Evolutionary conservation across 768 basidiomycete genomes (phyloP).

Genomic region (Lyophyllum shimeji): DNA sequence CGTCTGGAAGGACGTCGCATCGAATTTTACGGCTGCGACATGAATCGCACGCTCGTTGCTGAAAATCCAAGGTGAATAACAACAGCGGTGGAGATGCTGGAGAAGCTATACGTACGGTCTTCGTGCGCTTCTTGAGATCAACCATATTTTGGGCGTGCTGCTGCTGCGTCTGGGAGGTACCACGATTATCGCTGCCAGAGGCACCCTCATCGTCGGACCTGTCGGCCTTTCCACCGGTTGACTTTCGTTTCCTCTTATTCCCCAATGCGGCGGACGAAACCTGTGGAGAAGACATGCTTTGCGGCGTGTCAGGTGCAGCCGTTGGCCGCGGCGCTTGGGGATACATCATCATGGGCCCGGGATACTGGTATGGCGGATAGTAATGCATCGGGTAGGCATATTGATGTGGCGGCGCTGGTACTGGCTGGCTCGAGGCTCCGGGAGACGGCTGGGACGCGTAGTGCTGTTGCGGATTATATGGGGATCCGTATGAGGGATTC

Average conservation of each 20-base stretch:
- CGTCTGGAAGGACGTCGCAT: constrained; percentile 84
- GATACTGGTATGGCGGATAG: constrained; percentile 67
- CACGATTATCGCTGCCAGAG: constrained; percentile 43
- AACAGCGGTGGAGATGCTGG: not conserved
- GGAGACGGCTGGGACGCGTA: constrained; percentile 29
- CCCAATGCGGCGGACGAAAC: constrained; percentile 34
- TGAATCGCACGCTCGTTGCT: constrained; percentile 85
- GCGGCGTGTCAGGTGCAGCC: constrained; percentile 34
- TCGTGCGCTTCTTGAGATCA: constrained; percentile 85
- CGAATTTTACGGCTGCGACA: constrained; percentile 91
- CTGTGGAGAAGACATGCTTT: constrained; percentile 30
- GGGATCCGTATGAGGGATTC: constrained; percentile 68
- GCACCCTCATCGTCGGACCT: constrained; percentile 60
- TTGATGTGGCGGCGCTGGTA: constrained; percentile 47
- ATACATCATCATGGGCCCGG: constrained; percentile 74
- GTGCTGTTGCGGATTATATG: constrained; percentile 33
- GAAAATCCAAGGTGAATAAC: constrained; percentile 12
- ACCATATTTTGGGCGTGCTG: constrained; percentile 29
- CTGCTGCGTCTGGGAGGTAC: constrained; percentile 25
- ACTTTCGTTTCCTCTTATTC: constrained; percentile 67
- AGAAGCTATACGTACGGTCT: constrained; percentile 55
- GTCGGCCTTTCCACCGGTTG: constrained; percentile 34
- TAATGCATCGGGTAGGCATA: constrained; percentile 51
- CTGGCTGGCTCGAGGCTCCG: constrained; percentile 33
- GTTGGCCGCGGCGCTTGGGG: constrained; percentile 38